These are phyloP conservation scores for Starmerella cellae DNA, from an alignment of 805 yeast species.

Conservation along the genomic window DNA sequence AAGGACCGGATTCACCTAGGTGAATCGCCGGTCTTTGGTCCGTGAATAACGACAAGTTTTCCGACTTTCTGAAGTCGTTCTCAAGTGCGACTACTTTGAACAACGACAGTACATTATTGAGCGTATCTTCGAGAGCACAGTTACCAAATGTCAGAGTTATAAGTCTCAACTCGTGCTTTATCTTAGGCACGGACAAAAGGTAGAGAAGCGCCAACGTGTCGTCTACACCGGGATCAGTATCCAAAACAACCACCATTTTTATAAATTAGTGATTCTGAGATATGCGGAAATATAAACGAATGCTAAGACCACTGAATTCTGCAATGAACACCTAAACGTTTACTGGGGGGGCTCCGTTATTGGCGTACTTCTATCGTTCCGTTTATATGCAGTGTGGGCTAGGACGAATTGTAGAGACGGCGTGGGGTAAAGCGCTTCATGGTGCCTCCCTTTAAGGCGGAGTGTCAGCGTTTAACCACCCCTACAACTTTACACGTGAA, in stretches of 20 bases:
- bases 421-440: too few species aligned
- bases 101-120: slow-evolving; percentile 28
- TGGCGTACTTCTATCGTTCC: too few species aligned
- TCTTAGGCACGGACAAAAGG: slow-evolving; percentile 25
- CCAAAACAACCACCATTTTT: slow-evolving; percentile 26
- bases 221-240: slow-evolving; percentile 35
- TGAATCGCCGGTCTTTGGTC: slow-evolving; percentile 27
- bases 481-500: too few species aligned
- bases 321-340: too few species aligned
- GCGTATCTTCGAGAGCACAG: slow-evolving; percentile 26
- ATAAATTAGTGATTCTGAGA: neutral
- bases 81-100: slow-evolving; percentile 29
- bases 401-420: too few species aligned
- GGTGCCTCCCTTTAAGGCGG: too few species aligned
- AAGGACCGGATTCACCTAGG: slow-evolving; percentile 24
- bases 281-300: neutral
- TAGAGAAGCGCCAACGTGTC: slow-evolving; percentile 31
- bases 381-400: too few species aligned
- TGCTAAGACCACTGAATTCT: neutral
- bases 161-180: slow-evolving; percentile 22
- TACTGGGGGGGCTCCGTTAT: too few species aligned
- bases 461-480: too few species aligned
- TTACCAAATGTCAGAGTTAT: slow-evolving; percentile 32
- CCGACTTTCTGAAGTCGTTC: slow-evolving; percentile 19
- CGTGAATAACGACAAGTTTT: slow-evolving; percentile 20